Evolutionary conservation across 345 rosid genomes (phyloP).

Genomic region (Murraya koenigii): DNA sequence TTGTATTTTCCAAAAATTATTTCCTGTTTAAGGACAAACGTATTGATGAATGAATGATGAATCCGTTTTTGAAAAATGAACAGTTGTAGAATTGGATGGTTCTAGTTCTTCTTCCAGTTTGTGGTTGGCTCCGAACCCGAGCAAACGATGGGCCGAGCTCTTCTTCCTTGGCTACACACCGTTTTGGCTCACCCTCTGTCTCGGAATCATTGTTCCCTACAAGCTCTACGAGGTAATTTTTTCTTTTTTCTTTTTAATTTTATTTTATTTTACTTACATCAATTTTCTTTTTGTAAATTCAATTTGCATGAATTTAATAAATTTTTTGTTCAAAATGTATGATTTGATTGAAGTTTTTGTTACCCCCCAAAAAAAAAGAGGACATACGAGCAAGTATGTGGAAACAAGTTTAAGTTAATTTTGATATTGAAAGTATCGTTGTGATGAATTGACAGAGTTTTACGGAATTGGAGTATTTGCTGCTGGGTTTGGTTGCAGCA

Average conservation of each 20-base stretch:
- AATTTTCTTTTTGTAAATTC: too few species aligned
- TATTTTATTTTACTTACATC: too few species aligned
- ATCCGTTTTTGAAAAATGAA: background rate
- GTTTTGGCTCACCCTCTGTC: conserved; percentile 87
- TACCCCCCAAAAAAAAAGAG: too few species aligned
- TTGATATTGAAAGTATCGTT: conserved; percentile 1
- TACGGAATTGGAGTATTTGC: conserved; percentile 88
- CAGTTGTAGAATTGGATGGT: conserved; percentile 27
- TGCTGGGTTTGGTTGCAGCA: conserved; percentile 73
- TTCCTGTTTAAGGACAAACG: background rate
- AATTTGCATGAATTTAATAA: background rate
- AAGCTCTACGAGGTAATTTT: conserved; percentile 80
- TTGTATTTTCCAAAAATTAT: background rate
- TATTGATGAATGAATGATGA: background rate
- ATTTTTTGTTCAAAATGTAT: background rate
- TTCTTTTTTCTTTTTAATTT: too few species aligned
- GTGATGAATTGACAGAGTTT: conserved; percentile 51
- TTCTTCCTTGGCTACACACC: conserved; percentile 93
- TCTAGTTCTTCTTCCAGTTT: conserved; percentile 31
- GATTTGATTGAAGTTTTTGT: too few species aligned
- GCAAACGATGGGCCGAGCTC: conserved; percentile 97
- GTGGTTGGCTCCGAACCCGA: conserved; percentile 80
- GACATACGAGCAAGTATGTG: background rate
- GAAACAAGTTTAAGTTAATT: background rate
- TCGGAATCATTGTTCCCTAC: conserved; percentile 85